These are phyloP conservation scores for Phytophthora agathidicida DNA, from an alignment of 352 stramenopile species.

Conservation along the genomic window DNA sequence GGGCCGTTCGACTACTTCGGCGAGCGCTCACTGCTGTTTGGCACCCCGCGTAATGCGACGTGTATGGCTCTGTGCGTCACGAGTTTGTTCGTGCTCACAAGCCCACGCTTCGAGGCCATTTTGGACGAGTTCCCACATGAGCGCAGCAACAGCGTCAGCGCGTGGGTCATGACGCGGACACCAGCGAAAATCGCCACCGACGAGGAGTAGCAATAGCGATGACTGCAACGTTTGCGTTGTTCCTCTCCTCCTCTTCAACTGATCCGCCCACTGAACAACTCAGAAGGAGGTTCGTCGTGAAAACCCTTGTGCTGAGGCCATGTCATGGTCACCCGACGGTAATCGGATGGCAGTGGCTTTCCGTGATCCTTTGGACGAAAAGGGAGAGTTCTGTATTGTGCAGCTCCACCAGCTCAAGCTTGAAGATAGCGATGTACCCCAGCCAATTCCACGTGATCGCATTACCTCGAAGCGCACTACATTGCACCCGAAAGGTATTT, in stretches of 20 bases:
- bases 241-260: not conserved
- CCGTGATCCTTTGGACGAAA: slow-evolving; percentile 60
- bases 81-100: slow-evolving; percentile 71
- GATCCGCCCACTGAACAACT: no score
- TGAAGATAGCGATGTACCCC: slow-evolving; percentile 43
- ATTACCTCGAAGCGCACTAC: slow-evolving; percentile 67
- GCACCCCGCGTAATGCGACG: slow-evolving; percentile 69
- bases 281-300: no score
- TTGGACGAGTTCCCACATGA: slow-evolving; percentile 72
- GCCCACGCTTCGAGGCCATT: slow-evolving; percentile 67
- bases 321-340: slow-evolving; percentile 78
- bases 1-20: slow-evolving; percentile 80
- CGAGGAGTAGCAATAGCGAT: not conserved
- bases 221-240: slow-evolving; percentile 5
- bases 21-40: slow-evolving; percentile 75
- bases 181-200: slow-evolving; percentile 6
- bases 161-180: slow-evolving; percentile 66
- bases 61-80: slow-evolving; percentile 75
- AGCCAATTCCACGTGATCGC: slow-evolving; percentile 57
- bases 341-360: slow-evolving; percentile 83
- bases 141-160: slow-evolving; percentile 55
- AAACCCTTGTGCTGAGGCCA: slow-evolving; percentile 68
- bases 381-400: slow-evolving; percentile 81
- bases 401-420: slow-evolving; percentile 70
- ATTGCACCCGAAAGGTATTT: slow-evolving; percentile 68